These are phyloP conservation scores for Umbelopsis ramanniana DNA, from an alignment of 192 early-diverging fungal genomes.

Conservation along the genomic window DNA sequence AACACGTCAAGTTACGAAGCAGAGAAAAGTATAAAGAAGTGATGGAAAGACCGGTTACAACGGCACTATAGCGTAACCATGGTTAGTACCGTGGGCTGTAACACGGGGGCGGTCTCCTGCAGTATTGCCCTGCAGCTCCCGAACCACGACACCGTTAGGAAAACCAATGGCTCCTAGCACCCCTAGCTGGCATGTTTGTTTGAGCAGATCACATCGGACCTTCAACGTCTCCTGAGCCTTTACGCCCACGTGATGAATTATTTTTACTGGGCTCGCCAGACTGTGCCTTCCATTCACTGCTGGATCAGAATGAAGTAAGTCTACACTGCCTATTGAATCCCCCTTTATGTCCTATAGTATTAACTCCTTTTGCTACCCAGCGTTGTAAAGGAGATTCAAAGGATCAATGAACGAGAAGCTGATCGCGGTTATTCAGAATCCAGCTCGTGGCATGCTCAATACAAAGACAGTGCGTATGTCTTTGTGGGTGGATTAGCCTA, in stretches of 20 bases:
- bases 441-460: conserved; percentile 90
- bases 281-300: background rate
- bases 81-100: background rate
- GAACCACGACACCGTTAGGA: too few relatives aligned
- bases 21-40: too few relatives aligned
- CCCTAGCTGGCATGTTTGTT: too few relatives aligned
- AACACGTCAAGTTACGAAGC: too few relatives aligned
- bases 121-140: too few relatives aligned
- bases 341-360: background rate
- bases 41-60: too few relatives aligned
- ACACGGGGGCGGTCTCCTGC: background rate
- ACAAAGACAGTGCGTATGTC: conserved; percentile 88
- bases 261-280: too few relatives aligned
- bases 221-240: too few relatives aligned
- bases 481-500: conserved; percentile 85
- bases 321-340: background rate
- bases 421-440: conserved; percentile 53
- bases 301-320: conserved; percentile 21
- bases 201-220: too few relatives aligned
- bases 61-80: background rate
- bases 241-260: too few relatives aligned
- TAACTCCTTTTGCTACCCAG: conserved; percentile 38
- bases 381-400: conserved; percentile 83
- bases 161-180: too few relatives aligned
- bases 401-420: conserved; percentile 78